phyloP scores from a whole-genome alignment of 495 filamentous ascomycete genomes.

The Beverwykella pulmonaria region DNA sequence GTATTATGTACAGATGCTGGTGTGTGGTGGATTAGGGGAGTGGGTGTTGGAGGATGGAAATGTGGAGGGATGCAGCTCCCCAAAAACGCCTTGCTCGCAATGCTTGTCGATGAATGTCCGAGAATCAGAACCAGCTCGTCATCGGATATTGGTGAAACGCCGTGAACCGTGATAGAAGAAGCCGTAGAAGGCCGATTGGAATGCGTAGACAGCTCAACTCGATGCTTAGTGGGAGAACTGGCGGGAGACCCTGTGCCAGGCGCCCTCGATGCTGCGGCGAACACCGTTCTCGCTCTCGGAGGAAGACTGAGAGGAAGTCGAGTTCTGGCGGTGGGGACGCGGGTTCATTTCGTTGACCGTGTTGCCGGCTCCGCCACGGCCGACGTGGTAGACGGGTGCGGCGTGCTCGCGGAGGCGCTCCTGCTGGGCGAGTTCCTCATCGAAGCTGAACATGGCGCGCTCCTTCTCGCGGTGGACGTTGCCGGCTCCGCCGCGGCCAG shows the following conservation, averaged over 20 bases:
- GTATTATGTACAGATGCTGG: no score
- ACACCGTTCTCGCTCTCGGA: constrained; percentile 19
- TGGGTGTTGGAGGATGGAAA: no score
- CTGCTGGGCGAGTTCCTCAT: constrained; percentile 80
- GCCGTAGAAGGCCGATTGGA: not conserved
- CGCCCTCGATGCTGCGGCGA: constrained; percentile 34
- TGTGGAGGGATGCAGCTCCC: not conserved
- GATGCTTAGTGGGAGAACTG: constrained; percentile 11
- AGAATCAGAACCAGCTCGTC: constrained; percentile 42
- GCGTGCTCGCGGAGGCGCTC: constrained; percentile 60
- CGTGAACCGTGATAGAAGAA: constrained; percentile 7
- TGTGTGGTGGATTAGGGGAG: no score
- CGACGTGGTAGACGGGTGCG: constrained; percentile 76
- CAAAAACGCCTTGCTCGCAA: not conserved
- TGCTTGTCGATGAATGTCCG: constrained; percentile 7
- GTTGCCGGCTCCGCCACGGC: constrained; percentile 89
- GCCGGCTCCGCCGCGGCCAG: constrained; percentile 87
- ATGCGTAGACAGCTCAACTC: not conserved
- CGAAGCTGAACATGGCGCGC: constrained; percentile 81
- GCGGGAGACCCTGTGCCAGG: constrained; percentile 39
- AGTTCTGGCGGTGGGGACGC: constrained; percentile 14
- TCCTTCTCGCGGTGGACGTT: constrained; percentile 75
- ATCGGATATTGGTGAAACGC: constrained; percentile 11
- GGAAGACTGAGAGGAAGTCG: constrained; percentile 13
- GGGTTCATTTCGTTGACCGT: constrained; percentile 52